Base-by-base conservation (phyloP, 345 rosid species). In the Angophora floribunda region DNA sequence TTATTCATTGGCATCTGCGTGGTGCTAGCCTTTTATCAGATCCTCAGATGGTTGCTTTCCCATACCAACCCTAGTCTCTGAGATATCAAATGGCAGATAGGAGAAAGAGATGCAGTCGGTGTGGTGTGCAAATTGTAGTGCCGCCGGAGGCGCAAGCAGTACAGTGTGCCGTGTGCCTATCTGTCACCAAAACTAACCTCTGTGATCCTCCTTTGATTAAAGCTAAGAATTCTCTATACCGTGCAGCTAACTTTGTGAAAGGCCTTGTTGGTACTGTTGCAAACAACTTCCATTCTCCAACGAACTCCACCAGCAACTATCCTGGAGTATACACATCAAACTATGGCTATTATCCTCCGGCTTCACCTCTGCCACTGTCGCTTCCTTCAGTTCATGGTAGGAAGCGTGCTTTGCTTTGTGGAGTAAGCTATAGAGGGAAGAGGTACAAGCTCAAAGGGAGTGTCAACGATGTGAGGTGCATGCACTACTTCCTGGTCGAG, bases 351-450 rank as follows among this genome's bases (percentile, higher is more conserved):
- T 22, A 26, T 30, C 12, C n/a, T 47, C 87, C 51, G 17, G 52
- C 47, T 22, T 61, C 61, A 3, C 52, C 52, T 51, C 86, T 6
- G 86, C 51, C 86, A 14, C 13, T 11, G 30, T 13, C 6, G 84
- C 86, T 86, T 86, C 45, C 88, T 30, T 41, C 86, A 4, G 86
- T 22, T 12, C 88, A 80, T 51, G 84, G 95, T 47, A 89, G 92
- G 91, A 95, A 91, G 87, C 89, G 94, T 61, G 97, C 97, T 21
- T 52, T 95, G 89, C 90, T 95, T 14, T 92, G 95, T 50, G 96
- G 96, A 63, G 91, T 94, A 13, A 93, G 90, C 88, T 95, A 95
- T 79, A 32, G 63, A 75, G 91, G 93, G 22, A 93, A 90, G 85
- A 90, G 89, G 87, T 90, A 92, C 88, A 88, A n/a, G 50, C 89